These are phyloP conservation scores for Hansenula lynferdii DNA, from an alignment of 1,139 yeast genomes.

Conservation along the genomic window DNA sequence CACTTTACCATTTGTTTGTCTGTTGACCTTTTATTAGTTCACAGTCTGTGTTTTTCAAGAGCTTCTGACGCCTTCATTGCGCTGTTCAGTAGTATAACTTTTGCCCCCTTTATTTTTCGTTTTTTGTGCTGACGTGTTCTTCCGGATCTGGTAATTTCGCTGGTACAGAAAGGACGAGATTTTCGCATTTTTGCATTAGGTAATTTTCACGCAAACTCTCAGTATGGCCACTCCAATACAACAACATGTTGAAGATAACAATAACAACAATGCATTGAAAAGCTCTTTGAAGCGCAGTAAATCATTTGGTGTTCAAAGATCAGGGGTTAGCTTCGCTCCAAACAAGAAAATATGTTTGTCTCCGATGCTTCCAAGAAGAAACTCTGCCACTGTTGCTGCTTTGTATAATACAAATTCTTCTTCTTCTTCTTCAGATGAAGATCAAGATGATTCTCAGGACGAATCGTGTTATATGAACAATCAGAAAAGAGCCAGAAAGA, in stretches of 20 bases:
- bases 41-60: constrained; percentile 4
- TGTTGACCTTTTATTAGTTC: background rate
- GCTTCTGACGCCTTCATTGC: constrained; percentile 33
- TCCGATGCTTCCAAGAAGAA: constrained; percentile 15
- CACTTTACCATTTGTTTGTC: constrained; percentile 19
- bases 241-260: background rate
- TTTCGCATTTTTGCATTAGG: constrained; percentile 1
- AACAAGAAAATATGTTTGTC: constrained; percentile 19
- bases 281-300: constrained; percentile 8
- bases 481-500: constrained; percentile 22
- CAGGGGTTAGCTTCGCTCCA: constrained; percentile 17
- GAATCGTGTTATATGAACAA: constrained; percentile 20
- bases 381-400: constrained; percentile 16
- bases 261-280: background rate
- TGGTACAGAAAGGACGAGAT: too few species aligned
- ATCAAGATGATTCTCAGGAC: constrained; percentile 25
- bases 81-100: constrained; percentile 26
- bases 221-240: constrained; percentile 3
- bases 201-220: background rate
- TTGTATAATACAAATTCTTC: constrained; percentile 10
- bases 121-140: constrained; percentile 11
- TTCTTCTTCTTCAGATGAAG: constrained; percentile 21
- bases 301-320: constrained; percentile 14
- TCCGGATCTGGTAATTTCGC: constrained; percentile 16
- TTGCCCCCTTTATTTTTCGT: constrained; percentile 10